Evolutionary conservation across 2,329 filamentous ascomycete species (phyloP), one percentile per base, ranked within the genome.

Genomic region (Alternaria burnsii): DNA sequence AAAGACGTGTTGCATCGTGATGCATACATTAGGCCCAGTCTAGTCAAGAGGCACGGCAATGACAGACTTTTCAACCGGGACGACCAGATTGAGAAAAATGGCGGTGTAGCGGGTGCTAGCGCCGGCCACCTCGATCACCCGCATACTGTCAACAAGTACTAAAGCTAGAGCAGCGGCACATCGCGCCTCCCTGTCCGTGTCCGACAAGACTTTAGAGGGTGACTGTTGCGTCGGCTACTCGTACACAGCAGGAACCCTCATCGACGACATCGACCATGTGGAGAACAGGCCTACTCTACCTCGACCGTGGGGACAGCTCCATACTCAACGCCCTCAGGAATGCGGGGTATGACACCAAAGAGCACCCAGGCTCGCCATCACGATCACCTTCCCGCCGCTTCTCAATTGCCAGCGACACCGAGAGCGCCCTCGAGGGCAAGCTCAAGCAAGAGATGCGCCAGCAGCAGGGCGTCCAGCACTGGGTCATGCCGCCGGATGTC

Each of bases 271-370:
- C 64, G 52, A 61, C 55, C 61, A 69, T 69, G 67, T 69, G 67
- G 67, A 63, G 65, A 58, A 67, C 61, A 52, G 67, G 67, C 51
- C 67, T 69, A 28, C 57, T 65, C 36, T 67, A 69, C 67, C 65
- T 67, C 65, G 65, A 69, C 50, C 67, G 67, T 52, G 65, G 65
- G 52, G 65, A 67, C 58, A 67, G 67, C 62, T 64, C 65, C 56
- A 69, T 69, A 48, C 55, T 67, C 58, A 63, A 66, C 55, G 67
- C 65, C 36, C 57, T 69, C 43, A 61, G 63, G 41, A 63, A 67
- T 55, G 64, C 66, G 57, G 66, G 66, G 50, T 61, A 66, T 65
- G 61, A 66, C 41, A 66, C 58, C 24, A 62, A 63, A 36, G 61
- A 66, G 46, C 60, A 62, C 43, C 62, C 59, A 6, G 55, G 55